Conservation (phyloP, 2,329 filamentous ascomycete genomes). For the Penicillium sp. region DNA sequence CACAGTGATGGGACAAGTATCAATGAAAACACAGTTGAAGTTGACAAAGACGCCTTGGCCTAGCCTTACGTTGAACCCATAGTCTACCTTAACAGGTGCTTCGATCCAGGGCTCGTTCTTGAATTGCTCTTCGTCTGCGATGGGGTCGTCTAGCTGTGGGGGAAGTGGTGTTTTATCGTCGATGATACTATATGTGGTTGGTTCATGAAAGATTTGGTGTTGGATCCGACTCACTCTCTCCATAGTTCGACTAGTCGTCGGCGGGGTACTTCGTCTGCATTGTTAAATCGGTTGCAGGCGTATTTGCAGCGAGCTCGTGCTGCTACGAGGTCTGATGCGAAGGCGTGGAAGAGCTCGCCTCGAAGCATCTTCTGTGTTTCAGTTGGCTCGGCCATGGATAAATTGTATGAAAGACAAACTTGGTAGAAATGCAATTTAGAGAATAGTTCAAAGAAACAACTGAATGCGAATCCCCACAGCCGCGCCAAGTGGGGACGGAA, state of each 20-base stretch:
- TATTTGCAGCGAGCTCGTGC: constrained; percentile 58
- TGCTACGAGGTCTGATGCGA: constrained; percentile 61
- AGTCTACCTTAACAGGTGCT: constrained; percentile 66
- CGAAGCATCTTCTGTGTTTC: constrained; percentile 51
- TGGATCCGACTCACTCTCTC: constrained; percentile 57
- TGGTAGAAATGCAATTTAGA: no score
- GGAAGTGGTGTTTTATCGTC: constrained; percentile 61
- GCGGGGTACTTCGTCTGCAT: constrained; percentile 54
- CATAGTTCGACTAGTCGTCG: constrained; percentile 62
- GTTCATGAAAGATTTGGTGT: background rate
- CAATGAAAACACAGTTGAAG: constrained; percentile 68
- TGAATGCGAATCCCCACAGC: background rate
- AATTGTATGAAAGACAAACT: background rate
- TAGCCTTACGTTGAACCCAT: constrained; percentile 68
- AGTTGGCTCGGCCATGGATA: constrained; percentile 17
- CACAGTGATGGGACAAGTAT: constrained; percentile 68
- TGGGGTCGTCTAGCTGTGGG: constrained; percentile 50
- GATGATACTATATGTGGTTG: constrained; percentile 50
- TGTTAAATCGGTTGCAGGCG: constrained; percentile 62
- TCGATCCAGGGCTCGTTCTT: constrained; percentile 64
- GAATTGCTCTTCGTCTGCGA: constrained; percentile 62
- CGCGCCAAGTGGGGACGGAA: background rate
- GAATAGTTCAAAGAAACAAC: background rate
- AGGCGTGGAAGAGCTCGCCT: constrained; percentile 70
- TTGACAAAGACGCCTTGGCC: constrained; percentile 71